Conservation (phyloP, 768 basidiomycete species). For the Mycena pura region DNA sequence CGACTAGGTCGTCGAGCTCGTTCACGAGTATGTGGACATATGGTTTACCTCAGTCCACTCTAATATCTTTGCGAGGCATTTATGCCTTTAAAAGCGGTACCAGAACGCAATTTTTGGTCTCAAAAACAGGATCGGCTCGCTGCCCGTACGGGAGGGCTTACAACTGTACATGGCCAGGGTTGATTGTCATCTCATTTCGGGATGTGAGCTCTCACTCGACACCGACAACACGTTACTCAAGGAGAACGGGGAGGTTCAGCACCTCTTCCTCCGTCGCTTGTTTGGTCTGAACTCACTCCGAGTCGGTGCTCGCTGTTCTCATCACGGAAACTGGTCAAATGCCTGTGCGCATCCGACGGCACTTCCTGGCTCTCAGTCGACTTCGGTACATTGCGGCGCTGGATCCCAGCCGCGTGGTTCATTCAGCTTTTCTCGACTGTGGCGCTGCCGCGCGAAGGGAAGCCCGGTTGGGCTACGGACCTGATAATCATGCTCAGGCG, state of each 20-base stretch:
- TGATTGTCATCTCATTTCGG: too few relatives aligned
- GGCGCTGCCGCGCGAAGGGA: neutral
- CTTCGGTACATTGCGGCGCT: neutral
- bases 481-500: slow-evolving; percentile 9
- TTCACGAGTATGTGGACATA: too few relatives aligned
- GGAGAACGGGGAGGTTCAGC: neutral
- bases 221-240: neutral
- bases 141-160: too few relatives aligned
- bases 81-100: slow-evolving; percentile 16
- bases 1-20: slow-evolving; percentile 6
- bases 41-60: slow-evolving; percentile 1
- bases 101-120: slow-evolving; percentile 23
- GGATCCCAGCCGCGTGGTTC: neutral
- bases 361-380: too few relatives aligned
- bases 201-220: neutral
- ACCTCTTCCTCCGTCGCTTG: neutral
- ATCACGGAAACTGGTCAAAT: neutral
- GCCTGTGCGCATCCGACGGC: neutral
- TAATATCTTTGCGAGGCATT: neutral
- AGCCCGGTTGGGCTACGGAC: neutral
- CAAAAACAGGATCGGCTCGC: slow-evolving; percentile 19
- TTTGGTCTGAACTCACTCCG: neutral
- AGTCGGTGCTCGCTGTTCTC: too few relatives aligned
- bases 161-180: too few relatives aligned
- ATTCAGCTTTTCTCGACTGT: too few relatives aligned